Evolutionary conservation across 495 filamentous ascomycete species (phyloP), one percentile per base, ranked within the genome.

Genomic region (Hamigera avellanea): DNA sequence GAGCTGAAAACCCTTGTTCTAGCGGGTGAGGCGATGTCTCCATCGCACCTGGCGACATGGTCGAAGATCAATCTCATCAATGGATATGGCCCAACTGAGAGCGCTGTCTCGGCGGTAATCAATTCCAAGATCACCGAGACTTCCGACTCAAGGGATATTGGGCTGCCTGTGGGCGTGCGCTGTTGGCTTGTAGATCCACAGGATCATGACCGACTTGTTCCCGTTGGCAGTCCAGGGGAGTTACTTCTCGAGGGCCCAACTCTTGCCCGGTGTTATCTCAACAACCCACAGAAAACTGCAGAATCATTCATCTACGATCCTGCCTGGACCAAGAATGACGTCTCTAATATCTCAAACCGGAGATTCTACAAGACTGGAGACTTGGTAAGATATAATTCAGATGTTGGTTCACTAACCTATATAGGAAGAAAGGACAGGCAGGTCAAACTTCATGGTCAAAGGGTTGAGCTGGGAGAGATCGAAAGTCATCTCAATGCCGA

Each of bases 351-450:
- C 10, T 34, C 35, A 3, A 48, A 50, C 4, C 67, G 75, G 4
- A 62, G 75, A 32, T 53, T 83, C 13, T 85, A 85, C 50, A 80
- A 78, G 53, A 81, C 77, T 1, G 77, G 78, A 3, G 78, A 83
- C 45, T 45, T 81, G 19, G 76, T 76, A 6, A 61, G 66, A 18
- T 79, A 82, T 39, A 59, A 67, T 18, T 69, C 73, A n/a, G 72
- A 75, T 4, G 48, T 59, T 39, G 71, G 72, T 8, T 62, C 57
- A 8, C 52, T 80, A n/a, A 61, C 65, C 26, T 80, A 76, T 52
- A 54, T 81, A 13, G 77, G 77, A 29, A 61, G 78, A 19, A 74
- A 75, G 36, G 78, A 83, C 40, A 70, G 70, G 1, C 76, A 80
- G 45, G 71, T 79, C n/a, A 83, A 83, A 52, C 55, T 80, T 13